Base-by-base conservation (phyloP, 371 early-diverging fungal genomes). In the Lichtheimia ornata region DNA sequence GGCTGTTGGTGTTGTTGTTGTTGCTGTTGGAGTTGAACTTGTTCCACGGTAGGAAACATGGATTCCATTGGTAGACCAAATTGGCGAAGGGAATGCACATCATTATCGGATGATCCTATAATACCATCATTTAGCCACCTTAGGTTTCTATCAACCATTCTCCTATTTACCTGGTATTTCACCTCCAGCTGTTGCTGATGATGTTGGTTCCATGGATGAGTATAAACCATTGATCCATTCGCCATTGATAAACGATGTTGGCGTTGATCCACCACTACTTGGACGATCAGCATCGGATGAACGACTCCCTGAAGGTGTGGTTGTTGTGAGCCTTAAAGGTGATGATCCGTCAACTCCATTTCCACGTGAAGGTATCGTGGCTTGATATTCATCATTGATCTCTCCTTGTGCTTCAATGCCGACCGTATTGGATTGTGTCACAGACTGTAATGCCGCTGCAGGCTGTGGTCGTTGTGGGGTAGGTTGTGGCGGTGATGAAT, bases 181-280 rank as follows among this genome's bases (percentile, higher is more conserved):
- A 47, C 56, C 13, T 12, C 30, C 53, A 27, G 53, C 0, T 53
- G 15, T 2, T 53, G 15, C 40, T 24, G 15, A 28, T 24, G 35
- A 35, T 35, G 35, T 35, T 35, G 35, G 35, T 35, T 76, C 73
- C 17, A 67, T 17, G 13, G 53, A 61, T 20, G 73, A 65, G 45
- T 68, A 75, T 14, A 78, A 58, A 3, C 76, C 75, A 56, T 71
- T 73, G 47, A 78, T 71, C 76, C 79, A 78, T 15, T 78, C 79
- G 15, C 70, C 76, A 52, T 69, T 70, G 4, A 60, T 45, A 6
- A 62, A 24, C 4, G 70, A 70, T 3, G 71, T 55, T 2, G 73
- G 62, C 14, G 73, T 69, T 3, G 76, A 73, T 2, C 64, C 59
- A 3, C 63, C 53, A 52, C 72, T 70, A 11, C 57, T 45, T 9